These are phyloP conservation scores for Pichia deserticola DNA, from an alignment of 805 yeast genomes.

Conservation along the genomic window DNA sequence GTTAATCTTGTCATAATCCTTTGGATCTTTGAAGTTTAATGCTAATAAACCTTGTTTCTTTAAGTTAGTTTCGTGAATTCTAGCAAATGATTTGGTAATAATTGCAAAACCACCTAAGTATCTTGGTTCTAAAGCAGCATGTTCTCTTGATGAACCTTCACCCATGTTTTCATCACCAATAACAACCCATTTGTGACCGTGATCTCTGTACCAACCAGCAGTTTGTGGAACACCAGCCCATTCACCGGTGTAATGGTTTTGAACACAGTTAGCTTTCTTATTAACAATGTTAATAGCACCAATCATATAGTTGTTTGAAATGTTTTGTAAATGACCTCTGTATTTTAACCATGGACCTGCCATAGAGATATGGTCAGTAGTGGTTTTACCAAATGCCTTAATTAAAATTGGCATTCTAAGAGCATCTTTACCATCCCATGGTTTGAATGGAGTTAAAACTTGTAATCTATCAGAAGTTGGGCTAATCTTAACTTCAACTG, in stretches of 20 bases:
- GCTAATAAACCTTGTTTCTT: conserved; percentile 99
- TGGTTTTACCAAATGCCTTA: conserved; percentile 95
- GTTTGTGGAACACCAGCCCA: conserved; percentile 96
- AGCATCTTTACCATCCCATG: conserved; percentile 97
- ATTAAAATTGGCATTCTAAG: conserved; percentile 83
- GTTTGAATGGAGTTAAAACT: conserved; percentile 83
- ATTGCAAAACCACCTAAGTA: conserved; percentile 97
- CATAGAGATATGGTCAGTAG: conserved; percentile 99
- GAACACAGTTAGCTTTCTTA: conserved; percentile 85
- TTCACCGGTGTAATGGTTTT: conserved; percentile 86
- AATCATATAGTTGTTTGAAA: conserved; percentile 98
- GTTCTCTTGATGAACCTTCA: conserved; percentile 99
- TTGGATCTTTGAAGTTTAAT: conserved; percentile 82
- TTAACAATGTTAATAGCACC: conserved; percentile 98
- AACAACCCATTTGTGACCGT: conserved; percentile 92
- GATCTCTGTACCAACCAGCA: conserved; percentile 89
- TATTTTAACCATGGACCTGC: conserved; percentile 99
- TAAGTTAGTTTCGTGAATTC: conserved; percentile 99
- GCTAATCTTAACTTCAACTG: conserved; percentile 66
- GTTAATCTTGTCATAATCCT: conserved; percentile 89
- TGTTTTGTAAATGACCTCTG: conserved; percentile 99
- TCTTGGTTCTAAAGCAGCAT: conserved; percentile 99
- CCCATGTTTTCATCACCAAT: conserved; percentile 98
- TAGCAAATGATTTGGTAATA: conserved; percentile 95
- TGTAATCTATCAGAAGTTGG: conserved; percentile 97